Percentiles rank a stretch among this genome's conserved stretches.
These are phyloP conservation scores for Oldenlandia corymbosa DNA, from an alignment of 257 asterid genomes.

Conservation along the genomic window DNA sequence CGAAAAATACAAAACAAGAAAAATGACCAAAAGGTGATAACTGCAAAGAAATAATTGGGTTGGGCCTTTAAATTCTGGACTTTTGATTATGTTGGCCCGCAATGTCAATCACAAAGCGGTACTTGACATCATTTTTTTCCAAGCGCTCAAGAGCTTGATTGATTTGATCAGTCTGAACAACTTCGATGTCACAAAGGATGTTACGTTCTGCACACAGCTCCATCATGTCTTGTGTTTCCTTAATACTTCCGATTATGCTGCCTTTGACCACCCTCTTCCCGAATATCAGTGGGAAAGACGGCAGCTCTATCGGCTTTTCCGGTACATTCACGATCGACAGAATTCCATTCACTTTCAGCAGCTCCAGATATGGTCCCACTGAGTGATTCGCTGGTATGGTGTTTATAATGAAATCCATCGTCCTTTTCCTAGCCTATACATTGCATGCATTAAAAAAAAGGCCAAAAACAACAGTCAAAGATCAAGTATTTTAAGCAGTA, in stretches of 20 bases:
- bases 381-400: slow-evolving; percentile 74
- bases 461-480: too few relatives aligned
- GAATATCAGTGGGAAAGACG: slow-evolving; percentile 71
- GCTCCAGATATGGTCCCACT: slow-evolving; percentile 54
- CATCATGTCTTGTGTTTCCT: slow-evolving; percentile 87
- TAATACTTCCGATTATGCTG: slow-evolving; percentile 66
- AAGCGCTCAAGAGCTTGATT: slow-evolving; percentile 61
- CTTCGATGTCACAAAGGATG: slow-evolving; percentile 64
- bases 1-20: too few relatives aligned
- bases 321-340: slow-evolving; percentile 76
- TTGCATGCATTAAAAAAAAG: too few relatives aligned
- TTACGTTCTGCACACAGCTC: slow-evolving; percentile 62
- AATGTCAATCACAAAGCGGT: slow-evolving; percentile 75
- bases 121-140: slow-evolving; percentile 70
- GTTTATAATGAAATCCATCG: slow-evolving; percentile 61
- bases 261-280: slow-evolving; percentile 93
- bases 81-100: too few relatives aligned
- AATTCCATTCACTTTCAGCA: slow-evolving; percentile 71
- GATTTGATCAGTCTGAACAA: slow-evolving; percentile 39
- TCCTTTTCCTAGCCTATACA: slow-evolving; percentile 58
- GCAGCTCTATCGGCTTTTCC: slow-evolving; percentile 67
- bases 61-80: too few relatives aligned
- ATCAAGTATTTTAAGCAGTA: too few relatives aligned
- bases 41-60: too few relatives aligned
- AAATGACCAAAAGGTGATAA: too few relatives aligned